Percentiles rank a stretch among this genome's conserved stretches.
Evolutionary conservation across 2,329 filamentous ascomycete genomes (phyloP).

Genomic region (Aspergillus udagawae): DNA sequence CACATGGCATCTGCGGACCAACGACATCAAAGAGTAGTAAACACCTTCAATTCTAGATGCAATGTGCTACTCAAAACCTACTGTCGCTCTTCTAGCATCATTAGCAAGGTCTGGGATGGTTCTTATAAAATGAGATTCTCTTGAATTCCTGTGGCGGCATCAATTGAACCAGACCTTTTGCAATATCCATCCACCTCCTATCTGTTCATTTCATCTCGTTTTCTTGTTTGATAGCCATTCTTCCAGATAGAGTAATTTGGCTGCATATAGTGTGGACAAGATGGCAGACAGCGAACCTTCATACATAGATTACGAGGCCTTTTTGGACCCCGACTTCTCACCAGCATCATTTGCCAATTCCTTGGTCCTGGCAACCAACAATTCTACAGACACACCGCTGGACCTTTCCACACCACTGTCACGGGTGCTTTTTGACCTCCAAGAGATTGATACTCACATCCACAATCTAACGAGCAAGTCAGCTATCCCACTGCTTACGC

Average conservation of each 20-base stretch:
- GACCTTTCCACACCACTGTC: constrained; percentile 93
- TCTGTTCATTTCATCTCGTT: background rate
- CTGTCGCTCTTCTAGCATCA: background rate
- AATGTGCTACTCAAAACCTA: background rate
- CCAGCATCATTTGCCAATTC: constrained; percentile 80
- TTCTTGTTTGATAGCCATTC: background rate
- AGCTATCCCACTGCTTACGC: constrained; percentile 72
- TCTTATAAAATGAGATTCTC: background rate
- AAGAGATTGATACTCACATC: constrained; percentile 95
- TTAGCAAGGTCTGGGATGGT: background rate
- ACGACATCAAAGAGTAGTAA: background rate
- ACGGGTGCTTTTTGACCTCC: constrained; percentile 89
- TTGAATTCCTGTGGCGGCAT: background rate
- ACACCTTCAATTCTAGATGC: background rate
- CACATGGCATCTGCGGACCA: background rate
- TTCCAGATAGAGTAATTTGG: background rate
- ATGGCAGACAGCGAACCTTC: constrained; percentile 53
- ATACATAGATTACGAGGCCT: constrained; percentile 94
- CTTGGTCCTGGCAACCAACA: constrained; percentile 86
- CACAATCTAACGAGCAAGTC: constrained; percentile 81
- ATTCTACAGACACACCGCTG: constrained; percentile 80
- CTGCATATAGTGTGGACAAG: background rate
- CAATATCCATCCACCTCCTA: background rate
- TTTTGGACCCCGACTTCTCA: constrained; percentile 78
- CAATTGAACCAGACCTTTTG: background rate